Conservation (phyloP, 2,329 filamentous ascomycete species). For the Penicillium brasilianum region DNA sequence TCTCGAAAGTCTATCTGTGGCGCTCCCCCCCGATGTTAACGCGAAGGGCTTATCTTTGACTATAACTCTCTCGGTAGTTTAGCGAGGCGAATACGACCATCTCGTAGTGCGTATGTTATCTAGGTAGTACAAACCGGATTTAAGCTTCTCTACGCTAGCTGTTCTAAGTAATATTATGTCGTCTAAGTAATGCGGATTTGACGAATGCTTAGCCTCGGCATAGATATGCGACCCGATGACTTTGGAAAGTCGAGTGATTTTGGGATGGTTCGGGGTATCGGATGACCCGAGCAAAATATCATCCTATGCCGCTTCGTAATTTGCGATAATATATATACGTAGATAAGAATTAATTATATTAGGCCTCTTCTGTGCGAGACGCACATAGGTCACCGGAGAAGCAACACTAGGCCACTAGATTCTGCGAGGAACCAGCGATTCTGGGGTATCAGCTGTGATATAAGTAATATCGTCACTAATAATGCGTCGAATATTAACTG, state of each 20-base stretch:
- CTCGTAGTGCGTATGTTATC: not conserved
- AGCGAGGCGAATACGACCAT: slow-evolving; percentile 1
- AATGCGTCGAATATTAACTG: slow-evolving; percentile 11
- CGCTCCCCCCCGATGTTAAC: slow-evolving; percentile 1
- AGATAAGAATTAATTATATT: not conserved
- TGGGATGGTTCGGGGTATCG: slow-evolving; percentile 5
- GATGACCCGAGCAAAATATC: slow-evolving; percentile 1
- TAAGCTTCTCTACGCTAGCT: slow-evolving; percentile 1
- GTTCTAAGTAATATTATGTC: slow-evolving; percentile 3
- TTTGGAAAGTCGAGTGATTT: slow-evolving; percentile 7
- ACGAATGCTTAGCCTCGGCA: slow-evolving; percentile 2
- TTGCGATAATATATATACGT: slow-evolving; percentile 10
- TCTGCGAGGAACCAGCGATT: not conserved
- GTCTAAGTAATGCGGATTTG: slow-evolving; percentile 2
- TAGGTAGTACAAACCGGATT: slow-evolving; percentile 2
- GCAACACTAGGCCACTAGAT: slow-evolving; percentile 11
- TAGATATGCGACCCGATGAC: slow-evolving; percentile 1
- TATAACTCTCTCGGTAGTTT: not conserved
- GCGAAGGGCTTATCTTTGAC: slow-evolving; percentile 1
- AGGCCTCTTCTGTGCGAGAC: not conserved
- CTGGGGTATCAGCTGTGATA: slow-evolving; percentile 7
- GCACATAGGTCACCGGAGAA: not conserved
- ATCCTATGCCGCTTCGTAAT: slow-evolving; percentile 3
- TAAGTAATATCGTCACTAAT: slow-evolving; percentile 12
- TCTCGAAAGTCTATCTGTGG: slow-evolving; percentile 2